Base-by-base conservation (phyloP, 768 basidiomycete species). In the Xerocomus brunneocitrinus region DNA sequence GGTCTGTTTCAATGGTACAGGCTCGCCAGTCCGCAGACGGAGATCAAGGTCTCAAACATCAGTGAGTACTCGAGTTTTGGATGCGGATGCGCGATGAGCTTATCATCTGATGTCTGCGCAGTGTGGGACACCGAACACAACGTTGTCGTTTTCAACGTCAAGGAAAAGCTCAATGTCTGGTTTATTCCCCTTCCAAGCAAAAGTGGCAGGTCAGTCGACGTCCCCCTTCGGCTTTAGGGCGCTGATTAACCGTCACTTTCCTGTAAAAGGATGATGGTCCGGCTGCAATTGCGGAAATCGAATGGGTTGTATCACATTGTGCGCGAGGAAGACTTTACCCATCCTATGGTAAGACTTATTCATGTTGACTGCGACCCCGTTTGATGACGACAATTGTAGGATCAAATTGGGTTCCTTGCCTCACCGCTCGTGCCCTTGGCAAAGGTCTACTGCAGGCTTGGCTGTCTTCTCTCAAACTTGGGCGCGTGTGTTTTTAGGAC, bases 1-100 rank as follows among this genome's bases (percentile, higher is more conserved):
- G 60, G 81, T 9, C 74, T 86, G 30, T 84, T 80, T 62, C 81
- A 84, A 78, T 86, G 83, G 82, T 83, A 84, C 63, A 80, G 84
- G 47, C 71, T 86, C 32, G 65, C 84, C 62, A 84, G 82, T 12
- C 85, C 84, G 0, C 58, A 65, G 24, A 72, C 79, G 24, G 65
- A 75, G 8, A 58, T 79, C 34, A 55, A 71, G 2, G 70, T n/a
- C 3, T 62, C 69, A 8, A 73, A 63, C 50, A 71, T 81, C 52
- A 73, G 81, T 79, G 50, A 68, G 78, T 71, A 30, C 45, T 46
- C 25, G 5, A 16, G 3, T 32, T n/a, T 0, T 28, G 7, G 16
- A 16, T 30, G 1, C 1, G 40, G 19, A 19, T 19, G 1, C 19
- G 1, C 19, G 19, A 36, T 27, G 41, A 25, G 2, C 25, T 12